Percentiles rank a stretch among this genome's conserved stretches.
phyloP scores from a whole-genome alignment of 129 eudicot species.

The Centrapalus pauciflorus region DNA sequence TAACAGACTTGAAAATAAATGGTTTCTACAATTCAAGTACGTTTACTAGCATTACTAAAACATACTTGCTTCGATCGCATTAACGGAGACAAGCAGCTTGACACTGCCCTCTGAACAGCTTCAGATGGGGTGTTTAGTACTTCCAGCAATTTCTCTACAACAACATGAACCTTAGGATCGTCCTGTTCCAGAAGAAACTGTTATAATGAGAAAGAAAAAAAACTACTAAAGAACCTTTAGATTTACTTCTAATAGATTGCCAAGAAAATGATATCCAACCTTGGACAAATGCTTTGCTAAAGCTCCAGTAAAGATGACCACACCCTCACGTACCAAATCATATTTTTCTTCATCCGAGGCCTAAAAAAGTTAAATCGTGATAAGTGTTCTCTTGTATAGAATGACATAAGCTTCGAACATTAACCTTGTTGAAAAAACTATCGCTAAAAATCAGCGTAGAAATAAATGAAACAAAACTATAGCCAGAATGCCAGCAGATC shows the following conservation, averaged over 20 bases:
- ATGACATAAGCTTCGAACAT: background rate
- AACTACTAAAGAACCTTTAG: background rate
- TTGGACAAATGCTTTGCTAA: conserved; percentile 86
- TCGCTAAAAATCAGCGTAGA: background rate
- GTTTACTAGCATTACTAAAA: background rate
- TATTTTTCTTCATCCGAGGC: conserved; percentile 95
- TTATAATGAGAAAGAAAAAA: background rate
- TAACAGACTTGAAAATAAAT: background rate
- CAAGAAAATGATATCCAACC: conserved; percentile 37
- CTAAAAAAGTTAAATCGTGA: conserved; percentile 28
- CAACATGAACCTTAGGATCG: conserved; percentile 93
- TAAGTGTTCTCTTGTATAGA: background rate
- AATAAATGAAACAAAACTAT: background rate
- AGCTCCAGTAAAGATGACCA: conserved; percentile 97
- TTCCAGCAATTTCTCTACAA: conserved; percentile 90
- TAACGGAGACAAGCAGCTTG: conserved; percentile 87
- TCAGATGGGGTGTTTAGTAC: conserved; percentile 97
- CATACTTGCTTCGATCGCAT: conserved; percentile 89
- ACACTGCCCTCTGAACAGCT: conserved; percentile 99
- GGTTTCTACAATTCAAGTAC: background rate
- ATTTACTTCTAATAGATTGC: background rate
- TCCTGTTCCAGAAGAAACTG: conserved; percentile 45
- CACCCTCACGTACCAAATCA: conserved; percentile 99
- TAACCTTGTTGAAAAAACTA: background rate
- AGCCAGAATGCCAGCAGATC: background rate